Evolutionary conservation across 2,329 filamentous ascomycete species (phyloP), one percentile per base, ranked within the genome.

Genomic region (Akanthomyces dipterigenus): DNA sequence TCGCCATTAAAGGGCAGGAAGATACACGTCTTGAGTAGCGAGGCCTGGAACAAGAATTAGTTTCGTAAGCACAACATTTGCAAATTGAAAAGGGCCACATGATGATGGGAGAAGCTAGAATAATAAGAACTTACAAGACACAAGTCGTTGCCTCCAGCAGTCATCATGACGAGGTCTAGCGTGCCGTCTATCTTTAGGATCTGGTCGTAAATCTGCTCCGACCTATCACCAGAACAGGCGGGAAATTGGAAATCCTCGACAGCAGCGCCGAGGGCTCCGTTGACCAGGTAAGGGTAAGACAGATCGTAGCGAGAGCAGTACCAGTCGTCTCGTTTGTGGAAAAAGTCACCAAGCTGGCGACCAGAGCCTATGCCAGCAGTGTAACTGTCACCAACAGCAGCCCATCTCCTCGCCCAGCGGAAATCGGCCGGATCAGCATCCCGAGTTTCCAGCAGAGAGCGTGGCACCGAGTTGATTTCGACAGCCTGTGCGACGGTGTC

Each of bases 61-160:
- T 7, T 34, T 34, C 18, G 38, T n/a, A n/a, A 42, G 18, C 14
- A 42, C 5, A n/a, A 18, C 18, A 42, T 3, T 42, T 42, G 38
- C 2, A 42, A n/a, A n/a, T 18, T 42, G 38, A 12, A 51, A 20
- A 8, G 11, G 22, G 14, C 31, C 16, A 59, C 6, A 50, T 42
- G 38, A 5, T 16, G 2, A 26, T 1, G 20, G 31, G 31, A 26
- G 12, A 48, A 24, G 24, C 45, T 16, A 42, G 7, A 8, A 7
- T 34, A 14, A 42, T 34, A 14, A 42, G 34, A 51, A 36, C 62
- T 62, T 54, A 70, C 69, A 50, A 76, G 67, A 54, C 73, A 76
- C 3, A 75, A 63, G 55, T 76, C 73, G 49, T 76, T 76, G 2
- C 73, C 74, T 20, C 73, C 73, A 1, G 72, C 74, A 1, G 73